Evolutionary conservation across 768 basidiomycete genomes (phyloP), one percentile per base, ranked within the genome.

Genomic region (Coprinopsis strossmayeri): DNA sequence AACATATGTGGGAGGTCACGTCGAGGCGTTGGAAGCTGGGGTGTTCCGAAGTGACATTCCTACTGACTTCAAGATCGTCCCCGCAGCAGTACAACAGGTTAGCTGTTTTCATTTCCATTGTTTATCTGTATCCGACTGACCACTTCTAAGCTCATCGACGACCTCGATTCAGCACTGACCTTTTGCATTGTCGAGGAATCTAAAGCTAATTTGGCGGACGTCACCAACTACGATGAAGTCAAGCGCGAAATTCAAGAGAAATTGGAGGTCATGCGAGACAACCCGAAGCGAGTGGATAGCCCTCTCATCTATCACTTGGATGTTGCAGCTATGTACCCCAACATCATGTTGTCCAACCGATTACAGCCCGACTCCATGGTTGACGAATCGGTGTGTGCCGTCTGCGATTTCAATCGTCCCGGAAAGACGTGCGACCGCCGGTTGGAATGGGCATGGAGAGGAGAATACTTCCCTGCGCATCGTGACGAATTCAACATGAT

Each of bases 301-400:
- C 96, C 96, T 0, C 81, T 98, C 54, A 98, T 99, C 61, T 99
- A 99, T 67, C 96, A 99, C 65, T 68, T 98, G 59, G 96, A 99
- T 59, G 96, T 99, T 53, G 96, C 96, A 2, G 96, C 96, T 54
- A 99, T 99, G 96, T 98, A 99, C 64, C 96, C 96, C 49, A 99
- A 98, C 66, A 98, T 99, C 79, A 99, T 99, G 96, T 84, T 99
- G 73, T 97, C 94, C 15, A 99, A 99, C 62, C 90, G 96, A 27
- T 76, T 99, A 1, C 96, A 99, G 57, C 96, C 96, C 1, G 96
- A 99, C 67, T 96, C 96, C 1, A 88, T 98, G 70, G 87, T 97
- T 9, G 91, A 94, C 59, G 96, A 98, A 64, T 82, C 95, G 17
- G 87, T 85, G 15, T 99, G 96, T 60, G 96, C 96, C 1, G 93